These are phyloP conservation scores for Corrigiola litoralis DNA, from an alignment of 179 eudicot species.

Conservation along the genomic window DNA sequence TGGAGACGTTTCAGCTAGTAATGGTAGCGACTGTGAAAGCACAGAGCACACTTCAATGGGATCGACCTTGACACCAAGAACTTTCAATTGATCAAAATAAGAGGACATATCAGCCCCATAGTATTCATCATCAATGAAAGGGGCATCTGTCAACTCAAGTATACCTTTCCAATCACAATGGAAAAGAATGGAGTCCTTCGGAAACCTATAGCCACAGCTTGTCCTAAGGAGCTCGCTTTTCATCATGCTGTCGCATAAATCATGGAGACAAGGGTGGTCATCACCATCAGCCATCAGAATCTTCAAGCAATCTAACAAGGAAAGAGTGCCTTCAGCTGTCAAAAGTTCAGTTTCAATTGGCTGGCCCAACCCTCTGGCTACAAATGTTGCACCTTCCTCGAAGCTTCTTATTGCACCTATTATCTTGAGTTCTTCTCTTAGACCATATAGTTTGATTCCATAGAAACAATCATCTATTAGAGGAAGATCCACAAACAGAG, in stretches of 20 bases:
- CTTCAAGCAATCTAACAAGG: constrained; percentile 22
- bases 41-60: constrained; percentile 27
- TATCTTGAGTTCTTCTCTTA: constrained; percentile 34
- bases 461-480: constrained; percentile 36
- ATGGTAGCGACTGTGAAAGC: constrained; percentile 19
- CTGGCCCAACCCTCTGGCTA: constrained; percentile 25
- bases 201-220: constrained; percentile 31
- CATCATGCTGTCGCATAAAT: constrained; percentile 17
- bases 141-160: constrained; percentile 35
- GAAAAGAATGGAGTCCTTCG: constrained; percentile 24
- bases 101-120: constrained; percentile 32
- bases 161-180: constrained; percentile 24
- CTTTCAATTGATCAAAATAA: constrained; percentile 19
- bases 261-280: neutral
- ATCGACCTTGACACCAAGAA: constrained; percentile 34
- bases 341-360: constrained; percentile 20
- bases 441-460: constrained; percentile 28
- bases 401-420: constrained; percentile 35
- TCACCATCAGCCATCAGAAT: constrained; percentile 11
- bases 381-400: constrained; percentile 31
- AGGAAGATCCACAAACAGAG: constrained; percentile 36
- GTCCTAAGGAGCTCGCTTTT: constrained; percentile 33
- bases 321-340: constrained; percentile 27
- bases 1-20: constrained; percentile 14
- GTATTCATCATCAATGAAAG: constrained; percentile 29